Evolutionary conservation across 352 stramenopile genomes (phyloP).

Genomic region (Globisporangium takayamanum): DNA sequence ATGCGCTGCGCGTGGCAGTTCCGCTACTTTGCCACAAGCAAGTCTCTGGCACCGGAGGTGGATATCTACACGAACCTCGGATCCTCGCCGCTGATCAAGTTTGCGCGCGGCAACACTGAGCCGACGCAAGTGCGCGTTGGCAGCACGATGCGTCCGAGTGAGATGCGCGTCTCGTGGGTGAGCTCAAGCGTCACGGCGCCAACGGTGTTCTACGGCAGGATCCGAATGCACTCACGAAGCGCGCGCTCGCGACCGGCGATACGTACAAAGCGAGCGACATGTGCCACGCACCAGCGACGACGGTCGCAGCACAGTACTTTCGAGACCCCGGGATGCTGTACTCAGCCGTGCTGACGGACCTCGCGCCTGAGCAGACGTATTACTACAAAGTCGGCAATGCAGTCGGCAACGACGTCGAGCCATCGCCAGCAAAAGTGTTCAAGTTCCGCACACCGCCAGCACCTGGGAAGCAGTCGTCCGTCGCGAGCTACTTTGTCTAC

Average conservation of each 20-base stretch:
- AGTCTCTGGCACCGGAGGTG: slow-evolving; percentile 10
- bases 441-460: slow-evolving; percentile 1
- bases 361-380: slow-evolving; percentile 13
- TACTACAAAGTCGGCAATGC: slow-evolving; percentile 20
- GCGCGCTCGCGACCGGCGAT: background rate
- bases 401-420: background rate
- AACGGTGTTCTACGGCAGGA: slow-evolving; percentile 29
- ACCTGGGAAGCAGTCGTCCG: slow-evolving; percentile 7
- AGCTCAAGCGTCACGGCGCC: slow-evolving; percentile 33
- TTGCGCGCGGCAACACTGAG: slow-evolving; percentile 18
- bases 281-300: slow-evolving; percentile 21
- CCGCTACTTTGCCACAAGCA: slow-evolving; percentile 19
- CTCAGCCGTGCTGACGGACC: slow-evolving; percentile 12
- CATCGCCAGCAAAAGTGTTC: slow-evolving; percentile 5
- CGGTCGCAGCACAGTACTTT: slow-evolving; percentile 4
- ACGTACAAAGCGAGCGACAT: slow-evolving; percentile 19
- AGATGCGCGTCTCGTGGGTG: slow-evolving; percentile 55
- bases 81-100: slow-evolving; percentile 16
- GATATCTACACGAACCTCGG: slow-evolving; percentile 15
- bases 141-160: slow-evolving; percentile 5
- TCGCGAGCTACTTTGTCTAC: slow-evolving; percentile 56
- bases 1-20: slow-evolving; percentile 25
- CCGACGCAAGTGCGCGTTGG: slow-evolving; percentile 15
- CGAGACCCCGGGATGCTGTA: slow-evolving; percentile 10
- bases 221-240: background rate